A percentile compares a stretch with the other conserved stretches of the same genome.
phyloP scores from a whole-genome alignment of 176 grass and related monocot genomes.

The Puya raimondii region DNA sequence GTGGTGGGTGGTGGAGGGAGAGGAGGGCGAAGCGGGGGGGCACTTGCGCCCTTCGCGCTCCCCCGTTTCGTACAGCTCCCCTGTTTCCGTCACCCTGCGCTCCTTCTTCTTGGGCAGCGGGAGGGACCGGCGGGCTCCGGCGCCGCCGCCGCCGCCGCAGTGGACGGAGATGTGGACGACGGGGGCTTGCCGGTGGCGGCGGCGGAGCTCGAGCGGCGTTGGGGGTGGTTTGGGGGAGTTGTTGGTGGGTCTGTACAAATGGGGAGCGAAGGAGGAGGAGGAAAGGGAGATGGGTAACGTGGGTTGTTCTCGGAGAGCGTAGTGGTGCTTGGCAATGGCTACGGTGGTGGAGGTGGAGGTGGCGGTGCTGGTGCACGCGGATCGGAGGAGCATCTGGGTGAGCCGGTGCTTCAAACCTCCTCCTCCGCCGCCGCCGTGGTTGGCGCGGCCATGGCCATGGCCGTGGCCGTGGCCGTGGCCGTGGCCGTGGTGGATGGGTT shows the following conservation, averaged over 20 bases:
- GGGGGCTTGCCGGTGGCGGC: slow-evolving; percentile 24
- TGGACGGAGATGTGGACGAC: slow-evolving; percentile 56
- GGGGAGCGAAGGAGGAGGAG: slow-evolving; percentile 31
- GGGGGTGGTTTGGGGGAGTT: not conserved
- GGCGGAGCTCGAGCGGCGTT: slow-evolving; percentile 22
- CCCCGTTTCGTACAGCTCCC: not conserved
- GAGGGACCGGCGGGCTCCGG: slow-evolving; percentile 29
- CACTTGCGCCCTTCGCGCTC: slow-evolving; percentile 19
- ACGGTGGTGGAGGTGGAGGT: slow-evolving; percentile 26
- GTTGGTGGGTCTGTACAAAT: not conserved
- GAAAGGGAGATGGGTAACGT: slow-evolving; percentile 31
- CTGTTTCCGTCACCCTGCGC: slow-evolving; percentile 16
- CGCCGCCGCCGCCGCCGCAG: slow-evolving; percentile 15
- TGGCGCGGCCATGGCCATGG: not conserved
- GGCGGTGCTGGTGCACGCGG: slow-evolving; percentile 38
- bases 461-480: not conserved
- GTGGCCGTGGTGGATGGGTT: too few relatives aligned
- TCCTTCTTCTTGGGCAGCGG: slow-evolving; percentile 7
- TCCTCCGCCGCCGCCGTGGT: not conserved
- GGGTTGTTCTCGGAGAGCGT: slow-evolving; percentile 15
- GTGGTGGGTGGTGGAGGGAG: slow-evolving; percentile 25
- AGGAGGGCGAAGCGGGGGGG: slow-evolving; percentile 29
- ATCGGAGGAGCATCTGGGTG: slow-evolving; percentile 53
- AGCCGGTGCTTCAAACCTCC: slow-evolving; percentile 47
- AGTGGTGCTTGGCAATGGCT: slow-evolving; percentile 18